These are phyloP conservation scores for Sporothrix protearum DNA, from an alignment of 2,329 filamentous ascomycete species.

Conservation along the genomic window DNA sequence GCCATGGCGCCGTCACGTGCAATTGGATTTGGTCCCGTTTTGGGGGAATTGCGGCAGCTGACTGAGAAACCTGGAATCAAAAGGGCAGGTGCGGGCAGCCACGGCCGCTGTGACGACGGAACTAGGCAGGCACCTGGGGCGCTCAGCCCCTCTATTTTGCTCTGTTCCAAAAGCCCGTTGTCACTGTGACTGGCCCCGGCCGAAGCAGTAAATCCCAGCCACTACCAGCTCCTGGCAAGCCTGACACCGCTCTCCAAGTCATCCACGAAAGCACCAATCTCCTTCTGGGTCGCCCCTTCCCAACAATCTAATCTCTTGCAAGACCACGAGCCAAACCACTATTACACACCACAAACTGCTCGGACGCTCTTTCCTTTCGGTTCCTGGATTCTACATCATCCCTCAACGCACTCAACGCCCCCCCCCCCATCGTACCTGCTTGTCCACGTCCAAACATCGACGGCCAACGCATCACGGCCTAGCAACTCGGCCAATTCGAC, in stretches of 20 bases:
- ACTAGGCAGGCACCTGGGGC: conserved; percentile 1
- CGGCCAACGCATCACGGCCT: not conserved
- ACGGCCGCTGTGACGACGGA: conserved; percentile 5
- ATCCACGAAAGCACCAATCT: conserved; percentile 16
- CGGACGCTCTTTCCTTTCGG: conserved; percentile 2
- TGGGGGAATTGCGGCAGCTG: not conserved
- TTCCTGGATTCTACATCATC: conserved; percentile 8
- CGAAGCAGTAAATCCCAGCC: not conserved
- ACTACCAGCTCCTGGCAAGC: not conserved
- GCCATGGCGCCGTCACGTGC: conserved; percentile 8
- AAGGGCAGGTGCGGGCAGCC: conserved; percentile 5
- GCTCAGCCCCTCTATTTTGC: conserved; percentile 11
- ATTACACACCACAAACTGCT: not conserved
- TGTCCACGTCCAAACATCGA: not conserved
- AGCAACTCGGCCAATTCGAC: not conserved
- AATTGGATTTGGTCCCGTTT: not conserved
- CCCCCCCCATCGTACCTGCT: conserved; percentile 1
- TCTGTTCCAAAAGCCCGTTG: not conserved
- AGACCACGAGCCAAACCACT: conserved; percentile 1
- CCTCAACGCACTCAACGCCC: no score
- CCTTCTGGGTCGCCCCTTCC: conserved; percentile 14
- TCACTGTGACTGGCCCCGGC: not conserved
- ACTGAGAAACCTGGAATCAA: conserved; percentile 5
- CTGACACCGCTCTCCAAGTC: conserved; percentile 9
- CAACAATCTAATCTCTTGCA: not conserved